phyloP scores from a whole-genome alignment of 148 eudicot genomes.

The Camellia granthamiana region DNA sequence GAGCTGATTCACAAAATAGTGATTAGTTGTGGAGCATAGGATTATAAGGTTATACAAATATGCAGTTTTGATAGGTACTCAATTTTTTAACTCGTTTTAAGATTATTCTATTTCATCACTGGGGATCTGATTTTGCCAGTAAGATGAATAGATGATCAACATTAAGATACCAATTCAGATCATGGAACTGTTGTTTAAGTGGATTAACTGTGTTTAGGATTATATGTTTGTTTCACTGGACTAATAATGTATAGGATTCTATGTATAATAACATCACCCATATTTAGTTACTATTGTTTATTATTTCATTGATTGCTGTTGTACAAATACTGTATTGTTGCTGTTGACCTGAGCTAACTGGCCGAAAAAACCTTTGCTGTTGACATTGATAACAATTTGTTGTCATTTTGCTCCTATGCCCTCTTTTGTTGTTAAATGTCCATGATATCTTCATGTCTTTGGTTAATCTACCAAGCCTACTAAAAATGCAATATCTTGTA shows the following conservation, averaged over 20 bases:
- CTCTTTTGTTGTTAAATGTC: slow-evolving; percentile 1
- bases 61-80: too few relatives aligned
- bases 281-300: too few relatives aligned
- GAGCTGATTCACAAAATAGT: too few relatives aligned
- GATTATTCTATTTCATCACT: neutral
- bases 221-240: neutral
- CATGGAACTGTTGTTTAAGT: neutral
- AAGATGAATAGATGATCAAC: neutral
- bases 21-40: too few relatives aligned
- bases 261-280: neutral
- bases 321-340: too few relatives aligned
- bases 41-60: neutral
- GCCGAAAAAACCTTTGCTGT: neutral
- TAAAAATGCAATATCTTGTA: slow-evolving; percentile 4
- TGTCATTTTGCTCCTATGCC: neutral
- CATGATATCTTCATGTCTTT: neutral
- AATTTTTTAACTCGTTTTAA: neutral
- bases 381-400: neutral
- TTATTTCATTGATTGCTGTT: too few relatives aligned
- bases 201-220: neutral
- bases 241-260: neutral
- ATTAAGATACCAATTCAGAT: slow-evolving; percentile 1
- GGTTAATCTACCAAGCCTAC: slow-evolving; percentile 1
- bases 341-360: neutral
- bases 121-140: neutral